phyloP scores from a whole-genome alignment of 768 basidiomycete genomes.

The Strobilomyces dryophilus region DNA sequence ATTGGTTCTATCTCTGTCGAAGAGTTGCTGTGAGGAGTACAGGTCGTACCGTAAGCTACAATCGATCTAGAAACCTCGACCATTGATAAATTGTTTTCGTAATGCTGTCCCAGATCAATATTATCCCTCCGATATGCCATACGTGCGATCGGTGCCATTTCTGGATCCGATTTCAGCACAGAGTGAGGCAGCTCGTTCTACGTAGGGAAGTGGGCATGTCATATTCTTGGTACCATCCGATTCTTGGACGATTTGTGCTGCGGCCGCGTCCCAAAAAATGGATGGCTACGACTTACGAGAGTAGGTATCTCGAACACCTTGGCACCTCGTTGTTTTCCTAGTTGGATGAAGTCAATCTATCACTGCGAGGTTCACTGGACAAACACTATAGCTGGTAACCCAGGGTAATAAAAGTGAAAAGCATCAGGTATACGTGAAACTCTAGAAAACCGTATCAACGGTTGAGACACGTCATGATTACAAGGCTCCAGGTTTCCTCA shows the following conservation, averaged over 20 bases:
- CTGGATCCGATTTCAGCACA: conserved; percentile 65
- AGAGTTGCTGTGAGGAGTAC: conserved; percentile 45
- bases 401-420: background rate
- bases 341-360: conserved; percentile 1
- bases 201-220: conserved; percentile 63
- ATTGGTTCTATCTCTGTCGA: background rate
- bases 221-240: no score
- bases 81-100: conserved; percentile 4
- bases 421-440: conserved; percentile 5
- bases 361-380: background rate
- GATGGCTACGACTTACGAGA: no score
- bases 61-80: background rate
- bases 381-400: background rate
- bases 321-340: background rate
- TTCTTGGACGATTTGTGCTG: no score
- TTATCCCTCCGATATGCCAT: conserved; percentile 83
- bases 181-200: conserved; percentile 84
- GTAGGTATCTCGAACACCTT: background rate
- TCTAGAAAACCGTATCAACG: background rate
- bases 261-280: no score
- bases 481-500: background rate
- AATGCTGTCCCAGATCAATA: conserved; percentile 70
- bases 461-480: background rate
- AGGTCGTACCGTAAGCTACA: conserved; percentile 26
- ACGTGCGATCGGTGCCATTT: conserved; percentile 78